Base-by-base conservation (phyloP, 1,139 yeast genomes). In the Debaryomycetaceae sp. region DNA sequence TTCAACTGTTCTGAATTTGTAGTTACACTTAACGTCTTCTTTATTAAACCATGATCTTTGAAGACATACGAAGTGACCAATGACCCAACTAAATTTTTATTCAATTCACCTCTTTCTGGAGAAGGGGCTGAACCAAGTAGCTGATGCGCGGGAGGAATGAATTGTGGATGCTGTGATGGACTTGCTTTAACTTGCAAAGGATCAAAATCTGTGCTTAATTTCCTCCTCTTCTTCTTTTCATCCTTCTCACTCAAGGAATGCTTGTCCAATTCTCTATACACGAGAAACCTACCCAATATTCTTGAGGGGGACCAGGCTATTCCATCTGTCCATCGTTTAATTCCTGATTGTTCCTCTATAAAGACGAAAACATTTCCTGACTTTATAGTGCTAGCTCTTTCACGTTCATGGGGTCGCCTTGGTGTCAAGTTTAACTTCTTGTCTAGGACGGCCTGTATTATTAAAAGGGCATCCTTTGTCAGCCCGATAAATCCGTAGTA, bases 251-350 rank as follows among this genome's bases (percentile, higher is more conserved):
- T 52, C 8, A 62, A 43, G n/a, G 75, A 68, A 18, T 71, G 71
- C 48, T 78, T 76, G 52, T 86, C 89, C 39, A 87, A 65, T 58
- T 87, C 94, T 33, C 95, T 75, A 59, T 89, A 89, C 7, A 89
- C 83, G 32, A 89, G 67, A 51, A 89, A 89, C 42, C 94, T 71
- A 3, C 95, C 95, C 33, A 87, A 70, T 24, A 89, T 87, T 38
- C 97, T 68, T 2, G 94, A 83, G 0, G 97, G 96, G 1, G 91
- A 81, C 97, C 97, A 89, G 9, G 91, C 75, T 16, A 87, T 79
- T 13, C 97, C 96, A 56, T 89, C 97, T 0, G 97, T 89, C 97
- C 97, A 89, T 41, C 97, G 70, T 58, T 86, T 86, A 46, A 89
- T 88, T 1, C 94, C 92, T 0, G 92, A 81, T 16, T 76, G 72